Evolutionary conservation across 345 rosid species (phyloP), one percentile per base, ranked within the genome.

Genomic region (Isatis tinctoria): DNA sequence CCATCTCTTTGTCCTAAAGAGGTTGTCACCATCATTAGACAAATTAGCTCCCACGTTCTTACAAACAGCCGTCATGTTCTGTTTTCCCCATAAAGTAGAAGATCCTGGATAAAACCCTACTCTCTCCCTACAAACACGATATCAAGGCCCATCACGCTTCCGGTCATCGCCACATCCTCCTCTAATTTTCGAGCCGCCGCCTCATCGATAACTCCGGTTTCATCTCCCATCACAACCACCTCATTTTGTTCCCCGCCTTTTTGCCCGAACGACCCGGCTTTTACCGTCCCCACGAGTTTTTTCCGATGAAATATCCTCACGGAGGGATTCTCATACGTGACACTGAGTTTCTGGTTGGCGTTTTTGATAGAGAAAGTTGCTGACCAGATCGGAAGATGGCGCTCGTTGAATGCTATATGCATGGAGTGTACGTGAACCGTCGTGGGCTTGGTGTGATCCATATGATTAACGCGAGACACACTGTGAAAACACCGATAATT

Each of bases 51-150:
- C 58, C 9, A 66, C 78, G 28, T 74, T 58, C 51, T 74, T 28
- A 49, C 78, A 74, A 57, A 66, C 32, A 26, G 72, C 78, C 10
- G 78, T 57, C 78, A 74, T 74, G 52, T 66, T 45, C 37, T 74
- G 66, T 4, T 58, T 28, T 35, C 78, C 78, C 78, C 78, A 74
- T 1, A 74, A 9, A 47, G 18, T 1, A 32, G 77, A 73, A 45
- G 78, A 2, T 17, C 4, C 41, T 0, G 78, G 78, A 74, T 47
- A 65, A 74, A 74, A 65, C 51, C 77, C 71, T 24, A 74, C n/a
- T n/a, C 65, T 10, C 58, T 73, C 30, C 58, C 77, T 14, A 43
- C 0, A 64, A 73, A 54, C 48, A 54, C 65, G 17, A 73, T 54
- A 33, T 44, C 47, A 33, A 64, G 56, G 43, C 17, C 65, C 3